phyloP scores from a whole-genome alignment of 257 asterid genomes.

The Scutellaria minor region DNA sequence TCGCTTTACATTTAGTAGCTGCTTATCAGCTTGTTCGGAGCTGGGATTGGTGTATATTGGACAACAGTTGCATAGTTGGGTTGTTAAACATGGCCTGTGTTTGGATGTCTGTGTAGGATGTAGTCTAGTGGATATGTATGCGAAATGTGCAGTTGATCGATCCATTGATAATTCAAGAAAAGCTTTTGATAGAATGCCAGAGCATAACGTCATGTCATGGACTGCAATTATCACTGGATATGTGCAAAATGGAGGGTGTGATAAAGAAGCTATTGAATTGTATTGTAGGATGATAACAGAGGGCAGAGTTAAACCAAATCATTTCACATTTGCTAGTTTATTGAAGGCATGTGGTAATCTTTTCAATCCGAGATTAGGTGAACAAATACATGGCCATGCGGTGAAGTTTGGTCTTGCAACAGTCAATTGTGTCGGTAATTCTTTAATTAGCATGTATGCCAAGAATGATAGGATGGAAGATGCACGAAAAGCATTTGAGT shows the following conservation, averaged over 20 bases:
- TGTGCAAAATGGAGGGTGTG: constrained; percentile 61
- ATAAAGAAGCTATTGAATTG: constrained; percentile 65
- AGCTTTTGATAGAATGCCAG: constrained; percentile 74
- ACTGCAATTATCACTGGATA: constrained; percentile 80
- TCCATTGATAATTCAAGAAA: constrained; percentile 67
- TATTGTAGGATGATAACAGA: constrained; percentile 68
- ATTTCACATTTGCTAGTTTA: constrained; percentile 76
- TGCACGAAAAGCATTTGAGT: constrained; percentile 79
- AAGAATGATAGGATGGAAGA: constrained; percentile 75
- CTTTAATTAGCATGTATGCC: constrained; percentile 80
- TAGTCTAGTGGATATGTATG: constrained; percentile 90
- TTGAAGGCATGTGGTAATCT: constrained; percentile 81
- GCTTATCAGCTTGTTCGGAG: constrained; percentile 85
- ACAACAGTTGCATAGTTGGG: constrained; percentile 68
- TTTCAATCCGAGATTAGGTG: constrained; percentile 60
- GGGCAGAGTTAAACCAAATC: constrained; percentile 75
- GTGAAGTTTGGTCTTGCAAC: constrained; percentile 71
- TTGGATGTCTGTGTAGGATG: constrained; percentile 90
- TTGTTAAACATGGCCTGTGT: constrained; percentile 61
- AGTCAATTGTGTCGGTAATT: constrained; percentile 79
- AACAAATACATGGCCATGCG: constrained; percentile 64
- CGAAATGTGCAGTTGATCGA: constrained; percentile 57
- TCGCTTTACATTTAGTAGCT: constrained; percentile 73
- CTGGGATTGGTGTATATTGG: constrained; percentile 58
- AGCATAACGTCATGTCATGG: constrained; percentile 96